Percentiles rank a stretch among this genome's conserved stretches.
Conservation (phyloP, 2,329 filamentous ascomycete species). For the Calonectria crousiana region DNA sequence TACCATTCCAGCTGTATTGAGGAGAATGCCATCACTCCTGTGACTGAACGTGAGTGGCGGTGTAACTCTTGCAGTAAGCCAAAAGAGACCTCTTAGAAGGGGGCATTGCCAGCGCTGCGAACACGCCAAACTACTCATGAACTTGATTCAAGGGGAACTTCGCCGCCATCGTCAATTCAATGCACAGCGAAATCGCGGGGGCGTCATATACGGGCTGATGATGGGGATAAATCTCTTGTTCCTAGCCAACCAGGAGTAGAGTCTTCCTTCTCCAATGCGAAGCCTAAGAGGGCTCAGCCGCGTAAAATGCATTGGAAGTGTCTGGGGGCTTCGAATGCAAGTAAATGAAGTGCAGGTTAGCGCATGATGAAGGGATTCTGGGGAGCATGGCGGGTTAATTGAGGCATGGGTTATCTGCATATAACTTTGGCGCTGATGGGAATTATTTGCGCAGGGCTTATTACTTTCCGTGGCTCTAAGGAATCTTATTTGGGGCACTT, state of each 20-base stretch:
- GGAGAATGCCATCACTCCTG: constrained; percentile 50
- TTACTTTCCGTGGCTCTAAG: constrained; percentile 6
- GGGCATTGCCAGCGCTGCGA: constrained; percentile 32
- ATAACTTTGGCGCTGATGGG: constrained; percentile 22
- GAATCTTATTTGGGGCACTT: constrained; percentile 11
- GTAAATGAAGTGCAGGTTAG: constrained; percentile 5
- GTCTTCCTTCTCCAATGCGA: background rate
- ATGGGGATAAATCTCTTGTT: background rate
- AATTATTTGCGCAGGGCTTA: constrained; percentile 13
- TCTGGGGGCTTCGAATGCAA: background rate
- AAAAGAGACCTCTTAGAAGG: constrained; percentile 43
- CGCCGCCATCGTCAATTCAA: background rate
- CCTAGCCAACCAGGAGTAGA: background rate
- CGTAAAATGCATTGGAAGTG: background rate
- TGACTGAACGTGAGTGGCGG: constrained; percentile 54
- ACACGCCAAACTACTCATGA: constrained; percentile 3
- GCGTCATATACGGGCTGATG: constrained; percentile 1
- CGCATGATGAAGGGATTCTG: background rate
- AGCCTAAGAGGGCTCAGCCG: background rate
- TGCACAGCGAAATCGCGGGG: constrained; percentile 8
- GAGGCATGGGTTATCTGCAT: constrained; percentile 12
- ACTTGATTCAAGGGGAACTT: background rate
- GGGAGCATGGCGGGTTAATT: constrained; percentile 20
- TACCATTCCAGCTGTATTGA: constrained; percentile 64
- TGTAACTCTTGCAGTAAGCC: constrained; percentile 57